Evolutionary conservation across 1,284 basidiomycete genomes (phyloP).

Genomic region (Microbotryum silenes-acaulis): DNA sequence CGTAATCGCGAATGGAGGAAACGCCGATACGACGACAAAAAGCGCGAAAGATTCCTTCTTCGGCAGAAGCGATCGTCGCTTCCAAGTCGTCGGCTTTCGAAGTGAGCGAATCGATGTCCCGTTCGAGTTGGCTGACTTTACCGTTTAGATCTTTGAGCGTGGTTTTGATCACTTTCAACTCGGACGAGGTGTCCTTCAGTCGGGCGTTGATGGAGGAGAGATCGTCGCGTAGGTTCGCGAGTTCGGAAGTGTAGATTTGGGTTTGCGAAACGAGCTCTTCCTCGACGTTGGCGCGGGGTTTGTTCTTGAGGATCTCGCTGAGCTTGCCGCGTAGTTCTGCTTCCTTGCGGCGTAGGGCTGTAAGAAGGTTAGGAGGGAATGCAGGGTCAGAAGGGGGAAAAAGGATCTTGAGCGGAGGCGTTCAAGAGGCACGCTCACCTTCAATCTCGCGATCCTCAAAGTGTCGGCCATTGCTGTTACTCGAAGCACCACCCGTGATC

Average conservation of each 20-base stretch:
- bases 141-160: constrained; percentile 61
- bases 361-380: background rate
- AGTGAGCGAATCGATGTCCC: constrained; percentile 49
- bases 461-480: constrained; percentile 59
- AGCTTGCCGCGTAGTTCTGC: constrained; percentile 73
- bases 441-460: constrained; percentile 92
- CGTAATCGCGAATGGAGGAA: constrained; percentile 82
- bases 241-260: constrained; percentile 65
- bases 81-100: constrained; percentile 54
- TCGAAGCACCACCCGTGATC: constrained; percentile 88
- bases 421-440: constrained; percentile 11
- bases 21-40: constrained; percentile 82
- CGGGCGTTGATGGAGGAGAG: constrained; percentile 58
- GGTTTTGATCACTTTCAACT: constrained; percentile 59
- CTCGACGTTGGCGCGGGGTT: constrained; percentile 71
- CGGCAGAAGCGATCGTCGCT: constrained; percentile 61
- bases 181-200: constrained; percentile 63
- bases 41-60: constrained; percentile 66
- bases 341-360: constrained; percentile 22
- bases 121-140: constrained; percentile 54
- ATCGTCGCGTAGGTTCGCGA: constrained; percentile 70
- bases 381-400: background rate
- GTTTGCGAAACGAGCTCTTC: constrained; percentile 71
- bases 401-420: background rate
- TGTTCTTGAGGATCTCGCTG: constrained; percentile 69